A percentile compares a stretch with the other conserved stretches of the same genome.
Conservation (phyloP, 345 rosid species). For the Durio zibethinus region DNA sequence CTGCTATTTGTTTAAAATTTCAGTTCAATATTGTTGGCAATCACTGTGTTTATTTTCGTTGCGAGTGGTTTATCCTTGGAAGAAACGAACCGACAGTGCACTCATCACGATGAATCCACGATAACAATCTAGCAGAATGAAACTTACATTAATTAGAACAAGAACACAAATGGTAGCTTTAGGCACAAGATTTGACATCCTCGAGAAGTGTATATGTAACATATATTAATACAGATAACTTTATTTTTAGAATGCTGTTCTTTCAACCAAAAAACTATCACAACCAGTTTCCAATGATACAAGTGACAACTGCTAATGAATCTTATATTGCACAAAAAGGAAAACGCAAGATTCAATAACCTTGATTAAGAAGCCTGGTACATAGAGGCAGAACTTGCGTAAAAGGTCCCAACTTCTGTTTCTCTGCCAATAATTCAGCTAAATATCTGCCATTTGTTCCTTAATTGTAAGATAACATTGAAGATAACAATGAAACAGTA, state of each 20-base stretch:
- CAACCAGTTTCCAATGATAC: neutral
- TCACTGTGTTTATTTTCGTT: neutral
- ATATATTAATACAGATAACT: neutral
- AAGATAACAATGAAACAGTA: neutral
- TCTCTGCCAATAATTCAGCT: conserved; percentile 82
- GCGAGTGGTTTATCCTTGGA: neutral
- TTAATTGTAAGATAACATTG: neutral
- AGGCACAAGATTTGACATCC: neutral
- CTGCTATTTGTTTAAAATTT: neutral
- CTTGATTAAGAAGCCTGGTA: conserved; percentile 76
- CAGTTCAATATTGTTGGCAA: neutral
- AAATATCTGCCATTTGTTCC: conserved; percentile 55
- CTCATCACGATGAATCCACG: neutral
- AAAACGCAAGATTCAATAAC: conserved; percentile 31
- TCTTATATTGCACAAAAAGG: neutral
- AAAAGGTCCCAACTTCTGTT: conserved; percentile 76
- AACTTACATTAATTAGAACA: neutral
- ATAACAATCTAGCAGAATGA: neutral
- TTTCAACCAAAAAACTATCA: neutral
- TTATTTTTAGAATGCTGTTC: neutral
- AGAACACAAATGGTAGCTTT: neutral
- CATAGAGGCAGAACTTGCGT: conserved; percentile 66
- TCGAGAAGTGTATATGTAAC: neutral
- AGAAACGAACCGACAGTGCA: neutral
- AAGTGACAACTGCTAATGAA: neutral